Evolutionary conservation across 2,329 filamentous ascomycete species (phyloP), one percentile per base, ranked within the genome.

Genomic region (Aspergillus arachidicola): DNA sequence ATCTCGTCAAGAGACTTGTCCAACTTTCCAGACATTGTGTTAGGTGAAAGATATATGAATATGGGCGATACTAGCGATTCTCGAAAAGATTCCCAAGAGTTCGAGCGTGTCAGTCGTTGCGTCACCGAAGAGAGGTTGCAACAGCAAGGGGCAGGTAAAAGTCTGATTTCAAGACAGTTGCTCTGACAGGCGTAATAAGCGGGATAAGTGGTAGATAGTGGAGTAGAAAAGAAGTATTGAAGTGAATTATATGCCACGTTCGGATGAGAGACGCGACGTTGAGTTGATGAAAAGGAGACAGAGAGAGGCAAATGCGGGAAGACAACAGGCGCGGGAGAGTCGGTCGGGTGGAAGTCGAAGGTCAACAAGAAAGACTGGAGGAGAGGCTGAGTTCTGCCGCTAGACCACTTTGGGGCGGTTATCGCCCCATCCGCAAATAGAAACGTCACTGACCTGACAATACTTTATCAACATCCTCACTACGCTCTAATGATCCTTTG

Each of bases 1-100:
- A 99, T 97, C 83, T 97, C 93, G 80, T 98, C 95, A 72, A 99
- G 92, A 84, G 93, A 94, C 85, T 96, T 90, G 81, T 97, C 93
- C 77, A 99, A 91, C 84, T 97, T 97, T 84, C 88, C 90, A 85
- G 93, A 92, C 93, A 97, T 96, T 71, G 73, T 90, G 68, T 63
- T 53, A 62, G 62, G 53, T 12, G 28, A 11, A 50, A 45, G 48
- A 50, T 61, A 66, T 19, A 62, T 46, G 57, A 51, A 59, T 28
- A 48, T 21, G 43, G 58, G 41, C 36, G 34, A 45, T 11, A 60
- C 36, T 58, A 59, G 63, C 32, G 51, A 58, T 38, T n/a, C 6
- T 34, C 11, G 1, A 38, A 23, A 26, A 46, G 56, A 64, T 58
- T 63, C 64, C 54, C 58, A 55, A 55, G 59, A 54, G 21, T 58